These are phyloP conservation scores for Boletellus ananas DNA, from an alignment of 768 basidiomycete species.

Conservation along the genomic window DNA sequence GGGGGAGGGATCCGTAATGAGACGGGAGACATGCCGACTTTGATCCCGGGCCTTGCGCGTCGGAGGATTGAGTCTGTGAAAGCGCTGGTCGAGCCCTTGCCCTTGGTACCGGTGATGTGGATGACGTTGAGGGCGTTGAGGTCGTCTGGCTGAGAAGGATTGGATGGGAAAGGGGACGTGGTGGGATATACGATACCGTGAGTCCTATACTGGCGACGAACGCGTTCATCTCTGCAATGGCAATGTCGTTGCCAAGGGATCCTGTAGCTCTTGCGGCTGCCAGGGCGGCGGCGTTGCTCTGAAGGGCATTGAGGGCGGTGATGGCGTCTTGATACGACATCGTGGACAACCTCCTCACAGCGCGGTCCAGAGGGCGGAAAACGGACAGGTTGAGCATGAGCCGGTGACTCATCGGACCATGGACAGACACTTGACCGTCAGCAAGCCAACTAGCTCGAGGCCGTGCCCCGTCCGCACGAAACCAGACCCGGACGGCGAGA, in stretches of 20 bases:
- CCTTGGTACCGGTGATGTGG: constrained; percentile 97
- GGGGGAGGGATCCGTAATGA: neutral
- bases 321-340: constrained; percentile 69
- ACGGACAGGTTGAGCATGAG: neutral
- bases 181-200: constrained; percentile 45
- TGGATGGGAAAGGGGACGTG: constrained; percentile 12
- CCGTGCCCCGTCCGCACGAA: constrained; percentile 8
- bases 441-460: constrained; percentile 12
- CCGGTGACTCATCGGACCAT: constrained; percentile 5
- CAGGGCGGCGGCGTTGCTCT: constrained; percentile 91
- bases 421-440: constrained; percentile 27
- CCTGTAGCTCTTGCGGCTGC: constrained; percentile 79
- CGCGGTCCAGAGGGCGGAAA: constrained; percentile 3
- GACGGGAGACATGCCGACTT: constrained; percentile 57
- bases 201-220: constrained; percentile 87
- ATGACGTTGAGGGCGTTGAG: constrained; percentile 88
- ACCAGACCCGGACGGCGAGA: constrained; percentile 15
- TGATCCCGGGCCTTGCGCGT: constrained; percentile 68
- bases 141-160: constrained; percentile 58
- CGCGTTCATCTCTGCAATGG: constrained; percentile 87
- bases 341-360: constrained; percentile 46
- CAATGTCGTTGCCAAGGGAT: constrained; percentile 45
- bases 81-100: constrained; percentile 96
- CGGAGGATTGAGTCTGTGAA: constrained; percentile 86
- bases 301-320: constrained; percentile 69